Base-by-base conservation (phyloP, 148 eudicot genomes). In the Selenicereus undatus region DNA sequence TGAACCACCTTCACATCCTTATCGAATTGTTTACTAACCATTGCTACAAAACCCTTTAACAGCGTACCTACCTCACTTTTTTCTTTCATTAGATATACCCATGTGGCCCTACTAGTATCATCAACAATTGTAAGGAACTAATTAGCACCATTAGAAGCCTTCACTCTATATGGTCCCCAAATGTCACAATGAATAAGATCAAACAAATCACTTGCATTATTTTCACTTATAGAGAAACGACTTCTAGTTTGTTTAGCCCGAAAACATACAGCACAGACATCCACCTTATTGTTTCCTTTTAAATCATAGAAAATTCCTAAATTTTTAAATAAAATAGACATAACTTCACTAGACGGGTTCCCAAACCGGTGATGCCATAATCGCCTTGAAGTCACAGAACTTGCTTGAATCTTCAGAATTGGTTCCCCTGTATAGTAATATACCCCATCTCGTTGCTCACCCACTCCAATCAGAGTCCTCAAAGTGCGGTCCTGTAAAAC, bases 261-360 rank as follows among this genome's bases (percentile, higher is more conserved):
- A 52, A 24, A 13, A 56, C 86, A 84, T 20, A 84, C 78, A 26
- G 80, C 81, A 76, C 86, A 39, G 3, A 39, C 43, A 39, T 39
- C 43, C 8, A 39, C 1, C 5, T 39, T 7, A 39, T 39, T 39
- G 3, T 39, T 39, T 39, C 43, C 5, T 39, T 39, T 39, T 39
- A 39, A 39, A 39, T 39, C 43, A 39, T 5, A 2, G 3, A 39
- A 39, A 39, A 39, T 39, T 4, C 43, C 43, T 39, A 39, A 39
- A 7, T 39, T 39, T 5, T 39, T 39, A 39, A 39, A 39, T 4
- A 39, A 39, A 7, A 39, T 39, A 39, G 43, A 39, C 43, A 39
- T 39, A 39, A 39, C 5, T 39, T 39, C 43, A 7, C 8, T 7
- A 4, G 13, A 48, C 0, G 52, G 52, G 13, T 48, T 5, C 0